phyloP scores from a whole-genome alignment of 108 stramenopile species.

The Ochromonas danica region DNA sequence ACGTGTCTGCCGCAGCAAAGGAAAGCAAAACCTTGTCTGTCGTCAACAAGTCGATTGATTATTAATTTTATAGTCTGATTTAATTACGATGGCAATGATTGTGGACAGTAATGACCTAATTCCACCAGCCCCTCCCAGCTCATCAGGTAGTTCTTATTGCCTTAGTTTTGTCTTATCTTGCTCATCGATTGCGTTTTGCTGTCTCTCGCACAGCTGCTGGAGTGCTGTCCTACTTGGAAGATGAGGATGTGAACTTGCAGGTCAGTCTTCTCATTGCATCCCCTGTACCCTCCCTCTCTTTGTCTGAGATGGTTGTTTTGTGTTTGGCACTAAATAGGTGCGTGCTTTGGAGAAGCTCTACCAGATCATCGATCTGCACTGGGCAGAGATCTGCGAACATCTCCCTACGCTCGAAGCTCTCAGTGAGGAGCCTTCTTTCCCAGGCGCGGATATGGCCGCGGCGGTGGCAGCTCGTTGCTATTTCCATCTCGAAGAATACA shows the following conservation, averaged over 20 bases:
- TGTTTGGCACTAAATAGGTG: neutral
- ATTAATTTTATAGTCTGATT: too few relatives aligned
- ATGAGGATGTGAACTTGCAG: neutral
- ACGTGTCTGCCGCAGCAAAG: too few relatives aligned
- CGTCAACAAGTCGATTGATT: too few relatives aligned
- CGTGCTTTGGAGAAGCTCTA: slow-evolving; percentile 54
- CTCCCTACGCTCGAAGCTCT: slow-evolving; percentile 60
- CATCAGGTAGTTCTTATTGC: too few relatives aligned
- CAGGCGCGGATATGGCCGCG: slow-evolving; percentile 73
- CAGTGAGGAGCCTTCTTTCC: slow-evolving; percentile 57
- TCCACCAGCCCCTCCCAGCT: too few relatives aligned
- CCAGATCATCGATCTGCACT: slow-evolving; percentile 55
- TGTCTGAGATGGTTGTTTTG: neutral
- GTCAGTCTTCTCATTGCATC: neutral
- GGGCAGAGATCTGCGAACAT: slow-evolving; percentile 61
- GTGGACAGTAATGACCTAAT: too few relatives aligned
- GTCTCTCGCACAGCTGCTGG: too few relatives aligned
- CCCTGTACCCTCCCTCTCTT: too few relatives aligned
- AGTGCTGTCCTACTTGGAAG: slow-evolving; percentile 12
- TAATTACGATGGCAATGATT: too few relatives aligned
- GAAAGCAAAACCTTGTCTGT: too few relatives aligned
- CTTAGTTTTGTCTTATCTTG: too few relatives aligned
- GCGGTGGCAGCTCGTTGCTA: slow-evolving; percentile 89
- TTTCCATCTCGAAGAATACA: slow-evolving; percentile 94
- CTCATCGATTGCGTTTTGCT: too few relatives aligned